Conservation (phyloP, 1,284 basidiomycete genomes). For the Ustilago sp. region DNA sequence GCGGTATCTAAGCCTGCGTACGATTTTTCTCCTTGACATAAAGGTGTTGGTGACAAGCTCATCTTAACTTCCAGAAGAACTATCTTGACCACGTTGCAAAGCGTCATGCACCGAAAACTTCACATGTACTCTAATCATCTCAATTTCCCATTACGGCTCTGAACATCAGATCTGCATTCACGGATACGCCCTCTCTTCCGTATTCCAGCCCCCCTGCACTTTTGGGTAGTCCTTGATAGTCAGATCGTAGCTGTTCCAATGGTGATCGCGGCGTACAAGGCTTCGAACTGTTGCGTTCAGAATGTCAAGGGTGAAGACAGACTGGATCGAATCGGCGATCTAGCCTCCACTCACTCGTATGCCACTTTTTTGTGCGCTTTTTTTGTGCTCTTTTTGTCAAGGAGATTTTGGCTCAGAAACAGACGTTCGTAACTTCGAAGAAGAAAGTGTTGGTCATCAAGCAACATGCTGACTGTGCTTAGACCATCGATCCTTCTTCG, state of each 20-base stretch:
- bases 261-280: too few relatives aligned
- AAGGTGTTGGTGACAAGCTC: not conserved
- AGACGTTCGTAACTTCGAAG: not conserved
- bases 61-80: not conserved
- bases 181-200: not conserved
- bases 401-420: not conserved
- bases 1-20: conserved; percentile 32
- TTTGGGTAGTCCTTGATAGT: too few relatives aligned
- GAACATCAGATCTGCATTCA: not conserved
- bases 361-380: not conserved
- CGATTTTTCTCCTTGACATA: not conserved
- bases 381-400: not conserved
- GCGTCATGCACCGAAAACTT: not conserved
- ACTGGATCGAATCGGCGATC: not conserved
- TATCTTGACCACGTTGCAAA: not conserved
- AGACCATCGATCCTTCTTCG: conserved; percentile 6
- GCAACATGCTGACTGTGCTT: conserved; percentile 1
- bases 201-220: too few relatives aligned
- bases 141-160: not conserved
- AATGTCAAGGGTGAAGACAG: not conserved
- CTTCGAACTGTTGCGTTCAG: not conserved
- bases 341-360: not conserved
- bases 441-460: conserved; percentile 26
- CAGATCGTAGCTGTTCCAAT: too few relatives aligned
- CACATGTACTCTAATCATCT: not conserved